phyloP scores from a whole-genome alignment of 2,329 filamentous ascomycete species.

The Pseudogymnoascus sp. region DNA sequence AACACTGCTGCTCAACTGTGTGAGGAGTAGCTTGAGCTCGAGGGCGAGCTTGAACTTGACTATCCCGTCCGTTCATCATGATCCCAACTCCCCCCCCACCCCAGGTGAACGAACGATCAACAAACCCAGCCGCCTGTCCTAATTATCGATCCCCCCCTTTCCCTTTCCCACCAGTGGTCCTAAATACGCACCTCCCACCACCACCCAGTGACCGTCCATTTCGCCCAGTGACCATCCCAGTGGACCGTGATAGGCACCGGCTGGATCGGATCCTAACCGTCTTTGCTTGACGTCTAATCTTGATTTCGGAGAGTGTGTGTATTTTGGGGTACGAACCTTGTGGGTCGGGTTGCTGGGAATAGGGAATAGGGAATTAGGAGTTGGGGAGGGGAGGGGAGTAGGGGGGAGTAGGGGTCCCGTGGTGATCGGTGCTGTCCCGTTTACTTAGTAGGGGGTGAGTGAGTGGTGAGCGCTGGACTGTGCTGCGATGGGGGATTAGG shows the following conservation, averaged over 20 bases:
- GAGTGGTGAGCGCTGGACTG: neutral
- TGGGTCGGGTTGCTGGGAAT: too few species aligned
- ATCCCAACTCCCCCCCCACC: too few species aligned
- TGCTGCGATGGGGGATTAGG: neutral
- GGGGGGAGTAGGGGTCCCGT: neutral
- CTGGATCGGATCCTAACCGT: neutral
- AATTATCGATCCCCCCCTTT: too few species aligned
- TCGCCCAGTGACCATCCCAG: neutral
- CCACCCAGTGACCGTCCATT: neutral
- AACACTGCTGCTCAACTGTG: too few species aligned
- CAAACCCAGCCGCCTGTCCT: too few species aligned
- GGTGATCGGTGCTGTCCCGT: neutral
- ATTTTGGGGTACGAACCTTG: neutral
- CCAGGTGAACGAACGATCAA: too few species aligned
- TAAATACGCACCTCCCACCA: too few species aligned
- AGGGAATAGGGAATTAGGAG: too few species aligned
- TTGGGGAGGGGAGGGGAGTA: neutral
- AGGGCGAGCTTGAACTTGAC: too few species aligned
- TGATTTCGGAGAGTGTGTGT: neutral
- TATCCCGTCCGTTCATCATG: too few species aligned
- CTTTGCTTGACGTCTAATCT: neutral
- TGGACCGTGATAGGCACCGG: neutral
- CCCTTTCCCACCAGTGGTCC: too few species aligned
- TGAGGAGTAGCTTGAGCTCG: too few species aligned
- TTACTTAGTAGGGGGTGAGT: neutral